Base-by-base conservation (phyloP, 768 basidiomycete species). In the Phaffia australis region DNA sequence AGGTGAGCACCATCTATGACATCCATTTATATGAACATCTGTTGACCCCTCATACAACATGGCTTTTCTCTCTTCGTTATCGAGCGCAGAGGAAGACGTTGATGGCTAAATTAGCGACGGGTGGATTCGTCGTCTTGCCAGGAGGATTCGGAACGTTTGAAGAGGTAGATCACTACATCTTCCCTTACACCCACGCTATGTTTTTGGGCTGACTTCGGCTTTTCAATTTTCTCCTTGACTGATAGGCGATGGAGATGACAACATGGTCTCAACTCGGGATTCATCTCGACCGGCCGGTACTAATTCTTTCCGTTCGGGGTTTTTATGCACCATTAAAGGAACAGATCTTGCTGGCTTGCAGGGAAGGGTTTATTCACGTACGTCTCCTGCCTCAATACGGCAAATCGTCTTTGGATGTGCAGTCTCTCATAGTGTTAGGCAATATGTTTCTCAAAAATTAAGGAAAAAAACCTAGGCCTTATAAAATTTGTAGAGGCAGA, bases 61-160 rank as follows among this genome's bases (percentile, higher is more conserved):
- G 25, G 2, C 51, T 32, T 30, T 23, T 23, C 4, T 23, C 2
- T 27, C 16, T 32, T 9, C 15, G 16, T 23, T 21, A 11, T 42
- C 11, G 35, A 42, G 35, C 35, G 11, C 55, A 92, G 71, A 84
- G 93, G 18, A 97, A 97, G 73, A 80, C 87, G 11, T 84, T 87
- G 74, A 95, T 98, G 92, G 91, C 93, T 0, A 82, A 82, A 70
- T 79, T 87, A 11, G 83, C 83, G 0, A 74, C 77, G 1, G 81
- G 82, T 21, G 92, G 85, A 0, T 99, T 99, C 72, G 78, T 97
- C 56, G 89, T 85, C 15, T 79, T 99, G 23, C 93, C 94, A 1
- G 94, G 94, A 23, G 94, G 94, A 0, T 95, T 84, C 73, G 94
- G 94, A 14, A 97, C 93, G 0, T 89, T 90, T 70, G 95, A 99